phyloP scores from a whole-genome alignment of 2,329 filamentous ascomycete species.

The Fusarium sp. region DNA sequence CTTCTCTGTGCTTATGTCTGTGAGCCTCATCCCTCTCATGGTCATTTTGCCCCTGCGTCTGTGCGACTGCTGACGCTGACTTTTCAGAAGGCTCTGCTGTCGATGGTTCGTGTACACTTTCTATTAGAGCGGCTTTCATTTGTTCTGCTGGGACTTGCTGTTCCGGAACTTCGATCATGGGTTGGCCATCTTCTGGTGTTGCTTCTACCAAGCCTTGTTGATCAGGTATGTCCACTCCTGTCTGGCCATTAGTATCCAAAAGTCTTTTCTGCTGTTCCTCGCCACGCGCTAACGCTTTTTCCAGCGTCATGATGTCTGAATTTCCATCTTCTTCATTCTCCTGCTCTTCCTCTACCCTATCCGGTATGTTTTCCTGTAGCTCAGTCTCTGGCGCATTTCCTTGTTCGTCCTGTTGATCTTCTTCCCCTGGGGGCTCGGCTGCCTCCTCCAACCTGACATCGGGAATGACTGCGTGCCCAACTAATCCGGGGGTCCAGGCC shows the following conservation, averaged over 20 bases:
- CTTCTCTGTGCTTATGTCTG: neutral
- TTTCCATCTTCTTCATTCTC: neutral
- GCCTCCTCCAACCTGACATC: too few species aligned
- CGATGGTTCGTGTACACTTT: too few species aligned
- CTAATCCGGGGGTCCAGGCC: too few species aligned
- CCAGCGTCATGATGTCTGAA: neutral
- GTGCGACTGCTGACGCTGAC: neutral
- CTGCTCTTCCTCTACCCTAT: neutral
- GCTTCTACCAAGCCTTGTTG: too few species aligned
- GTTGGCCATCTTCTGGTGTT: too few species aligned
- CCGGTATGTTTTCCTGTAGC: neutral
- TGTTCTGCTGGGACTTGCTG: rapidly evolving
- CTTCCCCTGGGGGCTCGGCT: too few species aligned
- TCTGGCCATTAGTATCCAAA: neutral
- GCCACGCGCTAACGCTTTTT: neutral
- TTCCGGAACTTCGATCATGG: neutral
- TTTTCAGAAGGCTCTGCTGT: too few species aligned
- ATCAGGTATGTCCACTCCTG: too few species aligned
- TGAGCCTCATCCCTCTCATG: neutral
- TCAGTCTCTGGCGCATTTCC: neutral
- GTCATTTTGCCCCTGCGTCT: neutral
- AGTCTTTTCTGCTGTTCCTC: neutral
- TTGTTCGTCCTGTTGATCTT: too few species aligned
- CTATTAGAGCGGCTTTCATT: rapidly evolving
- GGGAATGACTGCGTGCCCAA: too few species aligned